Evolutionary conservation across 208 protist species (phyloP), one percentile per base, ranked within the genome.

Genomic region (Naegleria gruberi): DNA sequence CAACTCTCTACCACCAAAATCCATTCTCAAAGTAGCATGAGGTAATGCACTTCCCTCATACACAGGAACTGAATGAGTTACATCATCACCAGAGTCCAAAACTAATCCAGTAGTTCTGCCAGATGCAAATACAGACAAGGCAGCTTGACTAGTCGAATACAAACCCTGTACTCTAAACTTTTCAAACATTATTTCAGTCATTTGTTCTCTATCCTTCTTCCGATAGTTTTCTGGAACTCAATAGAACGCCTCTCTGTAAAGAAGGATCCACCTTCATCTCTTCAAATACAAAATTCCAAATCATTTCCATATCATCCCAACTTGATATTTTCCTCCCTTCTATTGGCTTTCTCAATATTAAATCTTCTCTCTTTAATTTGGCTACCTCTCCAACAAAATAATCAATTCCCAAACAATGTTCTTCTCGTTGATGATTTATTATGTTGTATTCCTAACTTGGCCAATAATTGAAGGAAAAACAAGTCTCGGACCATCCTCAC

Each of bases 51-150:
- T 98, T 82, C 97, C 96, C 90, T 98, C 96, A 92, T 97, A 96
- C 8, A 98, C 90, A 7, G 97, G 96, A 77, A 98, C 96, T 0
- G 95, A 94, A 17, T 95, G 74, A 2, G 96, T 96, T 23, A 95
- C 77, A 89, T 96, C 96, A 82, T 95, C 94, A 44, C 97, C 97
- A 90, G 94, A 97, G 89, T 98, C 97, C 90, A 98, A 82, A 81
- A 98, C 97, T 0, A 98, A 90, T 6, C 97, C 97, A 12, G 96
- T 98, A 15, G 96, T 98, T 45, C 96, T 90, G 12, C 97, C 97
- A 90, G 97, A 97, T 42, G 95, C 93, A 93, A 98, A 98, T 82
- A 98, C 91, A 44, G 96, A 97, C 46, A 55, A 55, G 46, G 15
- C 46, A 55, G 89, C 89, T 8, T 51, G 89, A 85, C 15, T 90